Percentiles rank a stretch among this genome's conserved stretches.
These are phyloP conservation scores for Pisolithus orientalis DNA, from an alignment of 768 basidiomycete genomes.

Conservation along the genomic window DNA sequence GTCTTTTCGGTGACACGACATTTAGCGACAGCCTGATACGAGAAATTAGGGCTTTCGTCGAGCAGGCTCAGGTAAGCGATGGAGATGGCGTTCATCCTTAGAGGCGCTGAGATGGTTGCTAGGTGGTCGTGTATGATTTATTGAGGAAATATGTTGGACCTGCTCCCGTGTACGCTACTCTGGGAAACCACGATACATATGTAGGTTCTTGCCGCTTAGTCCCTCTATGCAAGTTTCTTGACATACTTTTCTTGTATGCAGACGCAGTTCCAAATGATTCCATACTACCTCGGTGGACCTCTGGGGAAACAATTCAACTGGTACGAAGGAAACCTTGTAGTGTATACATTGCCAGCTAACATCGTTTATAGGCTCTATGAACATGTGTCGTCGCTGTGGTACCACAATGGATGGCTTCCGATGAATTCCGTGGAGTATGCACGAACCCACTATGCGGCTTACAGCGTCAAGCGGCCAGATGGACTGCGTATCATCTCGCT, in stretches of 20 bases:
- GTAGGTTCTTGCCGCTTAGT: slow-evolving; percentile 22
- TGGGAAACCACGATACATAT: slow-evolving; percentile 75
- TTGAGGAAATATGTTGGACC: slow-evolving; percentile 52
- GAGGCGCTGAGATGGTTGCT: background rate
- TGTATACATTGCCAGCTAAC: background rate
- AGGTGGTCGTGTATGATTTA: slow-evolving; percentile 58
- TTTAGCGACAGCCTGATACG: background rate
- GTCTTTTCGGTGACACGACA: background rate
- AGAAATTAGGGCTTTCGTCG: slow-evolving; percentile 43
- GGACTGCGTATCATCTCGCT: slow-evolving; percentile 45
- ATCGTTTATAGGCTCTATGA: slow-evolving; percentile 38
- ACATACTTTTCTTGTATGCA: background rate
- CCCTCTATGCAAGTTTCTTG: background rate
- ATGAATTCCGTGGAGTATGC: slow-evolving; percentile 32
- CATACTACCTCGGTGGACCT: slow-evolving; percentile 31
- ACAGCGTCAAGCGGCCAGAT: slow-evolving; percentile 37
- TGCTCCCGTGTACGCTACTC: slow-evolving; percentile 61
- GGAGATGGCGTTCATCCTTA: background rate
- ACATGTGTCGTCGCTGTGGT: slow-evolving; percentile 40
- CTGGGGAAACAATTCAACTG: slow-evolving; percentile 36
- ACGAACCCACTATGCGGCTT: slow-evolving; percentile 41
- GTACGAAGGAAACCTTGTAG: slow-evolving; percentile 11
- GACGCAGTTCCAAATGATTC: slow-evolving; percentile 30
- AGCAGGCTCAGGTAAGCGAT: slow-evolving; percentile 49
- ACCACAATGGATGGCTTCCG: slow-evolving; percentile 41